Evolutionary conservation across 208 protist genomes (phyloP), one percentile per base, ranked within the genome.

Genomic region (Leishmania tropica): DNA sequence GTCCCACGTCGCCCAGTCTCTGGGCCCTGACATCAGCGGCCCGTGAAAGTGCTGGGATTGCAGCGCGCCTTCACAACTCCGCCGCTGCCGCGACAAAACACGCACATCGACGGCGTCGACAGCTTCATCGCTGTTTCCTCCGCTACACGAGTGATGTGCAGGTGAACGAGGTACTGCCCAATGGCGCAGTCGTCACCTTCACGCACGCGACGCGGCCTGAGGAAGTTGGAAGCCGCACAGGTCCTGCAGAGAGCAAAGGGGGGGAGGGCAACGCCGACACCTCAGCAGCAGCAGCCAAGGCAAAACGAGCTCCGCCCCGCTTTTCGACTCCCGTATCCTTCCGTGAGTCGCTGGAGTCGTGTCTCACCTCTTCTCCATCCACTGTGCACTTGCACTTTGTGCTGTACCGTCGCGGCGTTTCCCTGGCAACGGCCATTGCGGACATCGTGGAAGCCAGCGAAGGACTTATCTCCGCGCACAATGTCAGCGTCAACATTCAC

Each of bases 131-230:
- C 35, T 82, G 79, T 37, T 85, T 82, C 21, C 24, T 88, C n/a
- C 77, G 47, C n/a, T 31, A 87, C 71, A 75, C 65, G 7, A 93
- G 89, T 70, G 93, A 96, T 84, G 56, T 94, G 28, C 93, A 96
- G 78, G 85, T 93, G 40, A 88, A 84, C 71, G 91, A 96, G 79
- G 88, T 96, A 76, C 88, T 94, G 80, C 85, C 86, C 13, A 89
- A 71, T 74, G 93, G 91, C 17, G 86, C 88, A 10, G 90, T 96
- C 62, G 90, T 96, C 24, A 87, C 85, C 40, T 89, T 96, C 78
- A 94, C 91, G 58, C 74, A 84, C 47, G 83, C 90, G 37, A 94
- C 88, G 47, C 76, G 75, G 68, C 87, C 86, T 37, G 78, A 79
- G n/a, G 82, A 87, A 28, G 80, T 83, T 4, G 79, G 45, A 3